Conservation (phyloP, 2,329 filamentous ascomycete species). For the Calonectria pteridis region DNA sequence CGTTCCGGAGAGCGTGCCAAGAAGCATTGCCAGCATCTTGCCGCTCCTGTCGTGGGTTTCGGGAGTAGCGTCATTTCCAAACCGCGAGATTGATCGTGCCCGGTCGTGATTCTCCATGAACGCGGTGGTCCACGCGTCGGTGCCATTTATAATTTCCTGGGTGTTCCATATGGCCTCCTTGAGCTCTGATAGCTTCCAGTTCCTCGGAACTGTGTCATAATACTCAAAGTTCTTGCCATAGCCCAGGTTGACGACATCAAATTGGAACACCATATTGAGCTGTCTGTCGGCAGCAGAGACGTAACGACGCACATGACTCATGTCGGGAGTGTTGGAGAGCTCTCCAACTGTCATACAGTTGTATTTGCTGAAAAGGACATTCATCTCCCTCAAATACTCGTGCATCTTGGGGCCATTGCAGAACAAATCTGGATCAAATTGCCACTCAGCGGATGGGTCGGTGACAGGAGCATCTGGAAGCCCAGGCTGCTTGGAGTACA, state of each 20-base stretch:
- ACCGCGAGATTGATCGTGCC: conserved; percentile 67
- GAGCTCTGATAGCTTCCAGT: conserved; percentile 61
- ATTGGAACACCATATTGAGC: conserved; percentile 78
- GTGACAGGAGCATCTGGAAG: conserved; percentile 68
- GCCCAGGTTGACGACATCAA: conserved; percentile 70
- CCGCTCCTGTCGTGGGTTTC: conserved; percentile 53
- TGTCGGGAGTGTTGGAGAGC: conserved; percentile 72
- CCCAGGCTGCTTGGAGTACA: conserved; percentile 73
- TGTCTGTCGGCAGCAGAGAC: conserved; percentile 62
- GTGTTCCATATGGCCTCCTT: conserved; percentile 61
- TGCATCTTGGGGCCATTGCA: conserved; percentile 77
- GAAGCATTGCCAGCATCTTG: too few species aligned
- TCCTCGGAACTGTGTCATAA: conserved; percentile 62
- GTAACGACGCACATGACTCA: conserved; percentile 63
- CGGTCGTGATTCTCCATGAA: conserved; percentile 76
- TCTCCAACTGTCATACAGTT: conserved; percentile 78
- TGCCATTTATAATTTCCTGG: conserved; percentile 64
- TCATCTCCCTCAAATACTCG: conserved; percentile 73
- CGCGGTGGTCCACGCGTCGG: conserved; percentile 72
- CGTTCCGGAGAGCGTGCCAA: too few species aligned
- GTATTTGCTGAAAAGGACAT: conserved; percentile 69
- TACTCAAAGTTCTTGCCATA: conserved; percentile 59
- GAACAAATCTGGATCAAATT: conserved; percentile 57
- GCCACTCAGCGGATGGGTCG: conserved; percentile 2
- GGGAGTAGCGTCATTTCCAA: conserved; percentile 59